Conservation (phyloP, 2,329 filamentous ascomycete genomes). For the Fusarium sp. region DNA sequence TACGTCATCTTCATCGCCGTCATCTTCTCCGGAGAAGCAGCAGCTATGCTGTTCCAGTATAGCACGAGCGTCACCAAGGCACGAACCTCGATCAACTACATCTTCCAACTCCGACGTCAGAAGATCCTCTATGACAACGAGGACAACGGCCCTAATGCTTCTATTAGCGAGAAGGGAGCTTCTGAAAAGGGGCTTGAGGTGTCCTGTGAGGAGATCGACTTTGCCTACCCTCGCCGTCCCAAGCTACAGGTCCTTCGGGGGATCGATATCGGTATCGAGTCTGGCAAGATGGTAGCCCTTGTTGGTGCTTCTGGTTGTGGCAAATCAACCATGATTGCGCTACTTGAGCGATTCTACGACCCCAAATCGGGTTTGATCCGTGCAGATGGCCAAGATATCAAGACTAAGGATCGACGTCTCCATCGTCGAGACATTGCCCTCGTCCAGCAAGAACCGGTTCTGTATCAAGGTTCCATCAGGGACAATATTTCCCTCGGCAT, state of each 20-base stretch:
- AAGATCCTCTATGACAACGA: slow-evolving; percentile 48
- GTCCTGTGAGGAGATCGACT: slow-evolving; percentile 64
- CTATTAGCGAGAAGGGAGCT: background rate
- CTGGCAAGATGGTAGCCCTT: slow-evolving; percentile 64
- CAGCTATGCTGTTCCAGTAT: slow-evolving; percentile 58
- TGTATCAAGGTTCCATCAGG: slow-evolving; percentile 64
- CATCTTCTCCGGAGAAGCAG: slow-evolving; percentile 59
- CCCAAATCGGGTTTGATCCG: slow-evolving; percentile 47
- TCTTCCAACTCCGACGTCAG: slow-evolving; percentile 55
- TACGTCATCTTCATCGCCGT: slow-evolving; percentile 65
- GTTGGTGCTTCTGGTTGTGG: slow-evolving; percentile 70
- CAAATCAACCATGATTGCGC: slow-evolving; percentile 70
- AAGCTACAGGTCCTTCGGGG: slow-evolving; percentile 52
- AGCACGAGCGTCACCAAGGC: slow-evolving; percentile 65
- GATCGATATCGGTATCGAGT: slow-evolving; percentile 55
- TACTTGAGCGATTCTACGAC: slow-evolving; percentile 61
- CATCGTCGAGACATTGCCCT: slow-evolving; percentile 54
- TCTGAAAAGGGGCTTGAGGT: slow-evolving; percentile 51
- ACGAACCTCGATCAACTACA: slow-evolving; percentile 60
- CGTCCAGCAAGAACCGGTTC: slow-evolving; percentile 56
- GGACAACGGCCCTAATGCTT: slow-evolving; percentile 22
- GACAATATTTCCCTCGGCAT: slow-evolving; percentile 67
- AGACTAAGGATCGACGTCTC: slow-evolving; percentile 43
- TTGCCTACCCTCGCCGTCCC: slow-evolving; percentile 65
- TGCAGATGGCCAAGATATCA: slow-evolving; percentile 48